Evolutionary conservation across 2,329 filamentous ascomycete species (phyloP).

Genomic region (Fusarium citri): DNA sequence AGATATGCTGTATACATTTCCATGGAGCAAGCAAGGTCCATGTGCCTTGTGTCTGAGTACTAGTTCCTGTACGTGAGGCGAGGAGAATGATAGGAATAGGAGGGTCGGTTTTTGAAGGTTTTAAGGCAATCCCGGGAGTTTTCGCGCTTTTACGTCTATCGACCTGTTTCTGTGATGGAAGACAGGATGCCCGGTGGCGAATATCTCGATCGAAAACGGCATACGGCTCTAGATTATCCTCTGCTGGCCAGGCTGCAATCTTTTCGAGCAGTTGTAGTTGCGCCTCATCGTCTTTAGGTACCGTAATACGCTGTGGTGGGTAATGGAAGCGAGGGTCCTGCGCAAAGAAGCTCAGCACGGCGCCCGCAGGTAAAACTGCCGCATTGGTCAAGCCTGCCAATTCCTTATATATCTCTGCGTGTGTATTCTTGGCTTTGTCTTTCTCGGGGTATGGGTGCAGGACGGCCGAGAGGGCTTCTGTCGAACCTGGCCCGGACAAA

Average conservation of each 20-base stretch:
- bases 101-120: conserved; percentile 71
- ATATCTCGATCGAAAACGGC: conserved; percentile 75
- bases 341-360: conserved; percentile 77
- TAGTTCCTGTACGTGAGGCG: conserved; percentile 63
- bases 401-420: conserved; percentile 62
- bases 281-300: conserved; percentile 53
- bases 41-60: conserved; percentile 68
- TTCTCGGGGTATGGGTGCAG: conserved; percentile 65
- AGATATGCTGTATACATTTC: conserved; percentile 87
- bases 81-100: conserved; percentile 81
- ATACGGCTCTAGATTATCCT: conserved; percentile 60
- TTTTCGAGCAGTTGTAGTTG: conserved; percentile 64
- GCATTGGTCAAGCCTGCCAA: conserved; percentile 73
- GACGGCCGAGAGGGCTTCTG: conserved; percentile 78
- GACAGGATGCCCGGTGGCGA: conserved; percentile 72
- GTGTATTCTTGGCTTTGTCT: conserved; percentile 48
- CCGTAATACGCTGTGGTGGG: conserved; percentile 71
- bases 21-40: conserved; percentile 92
- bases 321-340: conserved; percentile 84
- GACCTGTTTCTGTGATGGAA: conserved; percentile 82
- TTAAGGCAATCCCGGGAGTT: conserved; percentile 71
- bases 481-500: conserved; percentile 75
- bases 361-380: conserved; percentile 74
- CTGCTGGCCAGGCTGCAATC: conserved; percentile 76
- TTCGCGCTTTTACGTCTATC: conserved; percentile 78